Percentiles rank a stretch among this genome's conserved stretches.
These are phyloP conservation scores for Pseudotulostoma volvatum DNA, from an alignment of 495 filamentous ascomycete genomes.

Conservation along the genomic window DNA sequence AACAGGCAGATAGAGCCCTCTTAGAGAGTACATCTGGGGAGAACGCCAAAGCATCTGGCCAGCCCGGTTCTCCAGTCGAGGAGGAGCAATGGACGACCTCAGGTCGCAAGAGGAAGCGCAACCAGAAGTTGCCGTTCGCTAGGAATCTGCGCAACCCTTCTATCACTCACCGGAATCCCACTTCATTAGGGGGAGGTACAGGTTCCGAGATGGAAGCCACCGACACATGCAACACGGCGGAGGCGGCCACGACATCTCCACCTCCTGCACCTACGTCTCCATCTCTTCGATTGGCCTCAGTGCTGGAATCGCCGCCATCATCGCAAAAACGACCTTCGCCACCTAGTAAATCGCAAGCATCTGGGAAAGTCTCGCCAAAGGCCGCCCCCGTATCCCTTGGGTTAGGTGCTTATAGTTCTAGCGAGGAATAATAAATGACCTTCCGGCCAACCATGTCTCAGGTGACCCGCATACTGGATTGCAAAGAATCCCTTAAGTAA, in stretches of 20 bases:
- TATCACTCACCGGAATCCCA: too few species aligned
- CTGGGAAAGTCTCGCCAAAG: too few species aligned
- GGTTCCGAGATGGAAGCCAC: too few species aligned
- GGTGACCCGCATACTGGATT: too few species aligned
- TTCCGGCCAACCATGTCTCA: too few species aligned
- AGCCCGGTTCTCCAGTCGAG: slow-evolving; percentile 14
- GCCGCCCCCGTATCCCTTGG: slow-evolving; percentile 13
- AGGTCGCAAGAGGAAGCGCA: slow-evolving; percentile 43
- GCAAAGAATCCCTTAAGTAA: too few species aligned
- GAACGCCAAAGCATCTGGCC: slow-evolving; percentile 13
- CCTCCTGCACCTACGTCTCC: background rate
- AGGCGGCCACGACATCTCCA: background rate
- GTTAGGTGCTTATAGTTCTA: slow-evolving; percentile 27
- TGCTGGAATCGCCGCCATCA: slow-evolving; percentile 1
- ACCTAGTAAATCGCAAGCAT: background rate
- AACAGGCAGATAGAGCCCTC: slow-evolving; percentile 42
- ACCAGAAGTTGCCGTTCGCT: slow-evolving; percentile 35
- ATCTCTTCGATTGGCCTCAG: slow-evolving; percentile 1
- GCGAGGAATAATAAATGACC: slow-evolving; percentile 26
- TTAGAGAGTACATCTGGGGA: slow-evolving; percentile 23
- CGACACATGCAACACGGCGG: slow-evolving; percentile 4
- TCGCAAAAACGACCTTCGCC: too few species aligned
- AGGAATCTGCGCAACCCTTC: slow-evolving; percentile 42
- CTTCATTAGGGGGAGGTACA: too few species aligned
- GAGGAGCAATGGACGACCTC: slow-evolving; percentile 39